Conservation (phyloP, 371 early-diverging fungal genomes). For the Encephalitozoon cuniculi region DNA sequence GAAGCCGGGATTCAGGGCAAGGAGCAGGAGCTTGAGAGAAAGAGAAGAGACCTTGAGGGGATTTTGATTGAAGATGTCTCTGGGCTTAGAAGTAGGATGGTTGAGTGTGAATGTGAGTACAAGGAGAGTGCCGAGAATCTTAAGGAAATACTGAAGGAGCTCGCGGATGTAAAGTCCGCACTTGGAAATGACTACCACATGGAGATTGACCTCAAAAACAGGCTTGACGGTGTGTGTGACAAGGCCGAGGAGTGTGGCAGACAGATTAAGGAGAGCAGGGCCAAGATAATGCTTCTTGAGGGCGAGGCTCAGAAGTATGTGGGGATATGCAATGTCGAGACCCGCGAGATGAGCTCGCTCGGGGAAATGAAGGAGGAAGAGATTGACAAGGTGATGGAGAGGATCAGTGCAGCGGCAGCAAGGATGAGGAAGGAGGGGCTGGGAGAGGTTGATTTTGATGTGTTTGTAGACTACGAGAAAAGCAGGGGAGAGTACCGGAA, state of each 20-base stretch:
- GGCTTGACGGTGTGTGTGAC: conserved; percentile 37
- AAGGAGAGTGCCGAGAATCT: not conserved
- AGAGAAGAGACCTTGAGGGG: conserved; percentile 6
- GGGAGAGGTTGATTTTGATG: conserved; percentile 62
- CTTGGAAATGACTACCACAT: conserved; percentile 48
- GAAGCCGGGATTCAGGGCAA: not conserved
- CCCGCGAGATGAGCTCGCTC: not conserved
- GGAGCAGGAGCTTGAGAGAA: conserved; percentile 9
- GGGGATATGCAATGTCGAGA: conserved; percentile 49
- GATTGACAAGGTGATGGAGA: conserved; percentile 64
- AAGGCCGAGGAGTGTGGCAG: not conserved
- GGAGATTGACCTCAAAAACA: conserved; percentile 42
- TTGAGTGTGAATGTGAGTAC: conserved; percentile 21
- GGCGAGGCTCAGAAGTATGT: conserved; percentile 63
- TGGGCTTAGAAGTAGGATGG: conserved; percentile 9
- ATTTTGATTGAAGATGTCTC: conserved; percentile 9
- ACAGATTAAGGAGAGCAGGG: not conserved
- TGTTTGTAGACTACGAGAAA: conserved; percentile 40
- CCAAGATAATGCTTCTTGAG: not conserved
- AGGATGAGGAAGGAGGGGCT: conserved; percentile 64
- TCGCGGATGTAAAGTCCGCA: conserved; percentile 25
- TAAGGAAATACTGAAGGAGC: conserved; percentile 18
- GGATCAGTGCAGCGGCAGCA: conserved; percentile 66
- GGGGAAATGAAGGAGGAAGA: conserved; percentile 54
- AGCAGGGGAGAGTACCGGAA: conserved; percentile 23